Evolutionary conservation across 2,329 filamentous ascomycete genomes (phyloP).

Genomic region (Pyrenochaeta sp.): DNA sequence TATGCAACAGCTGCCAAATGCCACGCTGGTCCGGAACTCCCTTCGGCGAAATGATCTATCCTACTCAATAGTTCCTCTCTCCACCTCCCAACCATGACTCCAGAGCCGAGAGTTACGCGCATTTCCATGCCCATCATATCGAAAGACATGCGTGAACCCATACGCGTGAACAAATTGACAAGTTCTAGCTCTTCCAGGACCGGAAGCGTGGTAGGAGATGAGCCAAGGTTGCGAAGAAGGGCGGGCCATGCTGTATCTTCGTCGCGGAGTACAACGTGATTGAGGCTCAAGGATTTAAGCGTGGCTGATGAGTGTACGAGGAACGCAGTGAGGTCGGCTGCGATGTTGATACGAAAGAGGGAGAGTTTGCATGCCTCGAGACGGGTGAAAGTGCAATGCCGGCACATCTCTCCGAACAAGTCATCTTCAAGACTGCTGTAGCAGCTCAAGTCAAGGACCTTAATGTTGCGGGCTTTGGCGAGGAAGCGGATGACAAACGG

Average conservation of each 20-base stretch:
- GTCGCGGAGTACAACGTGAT: slow-evolving; percentile 21
- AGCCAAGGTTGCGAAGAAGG: slow-evolving; percentile 18
- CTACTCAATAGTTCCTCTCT: slow-evolving; percentile 9
- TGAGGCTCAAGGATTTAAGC: slow-evolving; percentile 21
- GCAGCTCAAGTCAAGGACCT: slow-evolving; percentile 27
- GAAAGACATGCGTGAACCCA: background rate
- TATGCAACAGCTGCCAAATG: slow-evolving; percentile 28
- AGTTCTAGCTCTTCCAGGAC: slow-evolving; percentile 16
- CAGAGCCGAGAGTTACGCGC: slow-evolving; percentile 7
- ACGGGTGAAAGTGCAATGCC: slow-evolving; percentile 22
- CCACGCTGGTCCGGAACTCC: slow-evolving; percentile 22
- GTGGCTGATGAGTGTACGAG: slow-evolving; percentile 13
- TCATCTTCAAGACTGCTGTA: slow-evolving; percentile 34
- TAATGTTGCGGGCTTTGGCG: slow-evolving; percentile 27
- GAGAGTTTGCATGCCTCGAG: slow-evolving; percentile 26
- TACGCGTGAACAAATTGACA: slow-evolving; percentile 17
- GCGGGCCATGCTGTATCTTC: slow-evolving; percentile 18
- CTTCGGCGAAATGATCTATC: slow-evolving; percentile 4
- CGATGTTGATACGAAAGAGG: slow-evolving; percentile 20
- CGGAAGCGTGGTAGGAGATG: slow-evolving; percentile 1
- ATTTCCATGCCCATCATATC: background rate
- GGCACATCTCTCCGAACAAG: slow-evolving; percentile 32
- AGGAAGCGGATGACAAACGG: slow-evolving; percentile 42
- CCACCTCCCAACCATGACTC: slow-evolving; percentile 10
- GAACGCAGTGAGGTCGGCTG: slow-evolving; percentile 21